A percentile compares a stretch with the other conserved stretches of the same genome.
Evolutionary conservation across 768 basidiomycete genomes (phyloP).

Genomic region (Cystobasidium tubakii): DNA sequence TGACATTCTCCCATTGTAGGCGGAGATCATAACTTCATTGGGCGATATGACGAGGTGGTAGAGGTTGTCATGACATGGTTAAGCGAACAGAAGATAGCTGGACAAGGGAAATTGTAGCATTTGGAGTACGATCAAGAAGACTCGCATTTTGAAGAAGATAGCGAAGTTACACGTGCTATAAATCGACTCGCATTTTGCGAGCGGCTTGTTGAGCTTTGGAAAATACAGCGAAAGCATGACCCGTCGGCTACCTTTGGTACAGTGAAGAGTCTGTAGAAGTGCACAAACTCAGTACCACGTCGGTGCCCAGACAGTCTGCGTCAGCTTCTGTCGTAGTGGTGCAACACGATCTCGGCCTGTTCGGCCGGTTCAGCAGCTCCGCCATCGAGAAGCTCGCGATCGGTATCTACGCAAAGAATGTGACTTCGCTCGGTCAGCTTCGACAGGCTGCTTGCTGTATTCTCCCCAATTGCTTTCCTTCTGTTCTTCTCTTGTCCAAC

Average conservation of each 20-base stretch:
- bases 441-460: background rate
- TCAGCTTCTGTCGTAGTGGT: too few species aligned
- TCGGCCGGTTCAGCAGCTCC: too few species aligned
- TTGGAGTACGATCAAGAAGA: background rate
- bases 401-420: too few species aligned
- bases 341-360: too few species aligned
- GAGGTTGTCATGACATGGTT: slow-evolving; percentile 14
- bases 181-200: background rate
- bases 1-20: background rate
- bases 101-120: slow-evolving; percentile 8
- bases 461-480: background rate
- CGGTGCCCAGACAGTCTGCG: too few species aligned
- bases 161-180: background rate
- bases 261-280: too few species aligned
- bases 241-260: too few species aligned
- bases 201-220: background rate
- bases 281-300: too few species aligned
- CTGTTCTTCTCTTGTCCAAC: background rate
- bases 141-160: background rate
- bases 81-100: background rate
- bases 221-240: background rate
- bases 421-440: too few species aligned
- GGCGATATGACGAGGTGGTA: slow-evolving; percentile 31
- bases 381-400: too few species aligned
- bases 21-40: slow-evolving; percentile 33